Evolutionary conservation across 192 early-diverging fungal genomes (phyloP).

Genomic region (Gaertneriomyces sp.): DNA sequence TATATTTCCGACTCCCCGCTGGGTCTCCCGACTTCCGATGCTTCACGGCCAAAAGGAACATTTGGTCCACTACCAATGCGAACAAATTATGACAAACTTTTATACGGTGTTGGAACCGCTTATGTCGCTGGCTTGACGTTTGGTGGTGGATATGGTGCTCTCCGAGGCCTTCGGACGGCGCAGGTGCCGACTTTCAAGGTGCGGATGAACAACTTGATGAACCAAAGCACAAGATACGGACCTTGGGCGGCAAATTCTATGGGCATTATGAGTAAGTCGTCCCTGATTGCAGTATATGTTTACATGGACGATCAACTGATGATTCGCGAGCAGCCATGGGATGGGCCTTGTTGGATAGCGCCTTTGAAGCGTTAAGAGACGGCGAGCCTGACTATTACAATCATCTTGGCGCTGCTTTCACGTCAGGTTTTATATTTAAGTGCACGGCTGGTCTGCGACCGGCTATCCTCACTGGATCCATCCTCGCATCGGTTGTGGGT

Average conservation of each 20-base stretch:
- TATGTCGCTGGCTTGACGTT: slow-evolving; percentile 41
- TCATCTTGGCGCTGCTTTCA: slow-evolving; percentile 53
- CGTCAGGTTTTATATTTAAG: slow-evolving; percentile 52
- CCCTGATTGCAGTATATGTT: slow-evolving; percentile 2
- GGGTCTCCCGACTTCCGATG: slow-evolving; percentile 23
- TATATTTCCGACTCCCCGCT: slow-evolving; percentile 54
- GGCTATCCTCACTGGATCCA: slow-evolving; percentile 45
- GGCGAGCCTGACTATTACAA: slow-evolving; percentile 50
- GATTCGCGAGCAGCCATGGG: slow-evolving; percentile 35
- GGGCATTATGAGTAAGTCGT: slow-evolving; percentile 46
- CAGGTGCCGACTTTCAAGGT: slow-evolving; percentile 46
- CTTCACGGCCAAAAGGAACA: slow-evolving; percentile 32
- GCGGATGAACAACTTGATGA: slow-evolving; percentile 51
- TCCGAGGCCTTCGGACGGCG: slow-evolving; percentile 47
- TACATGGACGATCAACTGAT: background rate
- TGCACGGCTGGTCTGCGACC: slow-evolving; percentile 53
- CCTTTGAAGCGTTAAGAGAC: slow-evolving; percentile 31
- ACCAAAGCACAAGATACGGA: slow-evolving; percentile 50
- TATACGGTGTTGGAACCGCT: slow-evolving; percentile 51
- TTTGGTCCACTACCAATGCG: slow-evolving; percentile 59
- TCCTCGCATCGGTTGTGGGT: slow-evolving; percentile 43
- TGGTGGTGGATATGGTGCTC: slow-evolving; percentile 48
- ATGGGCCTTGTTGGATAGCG: slow-evolving; percentile 46
- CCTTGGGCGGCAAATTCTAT: slow-evolving; percentile 52
- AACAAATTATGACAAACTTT: slow-evolving; percentile 49